Evolutionary conservation across 2,329 filamentous ascomycete genomes (phyloP), one percentile per base, ranked within the genome.

Genomic region (Penicillium sp.): DNA sequence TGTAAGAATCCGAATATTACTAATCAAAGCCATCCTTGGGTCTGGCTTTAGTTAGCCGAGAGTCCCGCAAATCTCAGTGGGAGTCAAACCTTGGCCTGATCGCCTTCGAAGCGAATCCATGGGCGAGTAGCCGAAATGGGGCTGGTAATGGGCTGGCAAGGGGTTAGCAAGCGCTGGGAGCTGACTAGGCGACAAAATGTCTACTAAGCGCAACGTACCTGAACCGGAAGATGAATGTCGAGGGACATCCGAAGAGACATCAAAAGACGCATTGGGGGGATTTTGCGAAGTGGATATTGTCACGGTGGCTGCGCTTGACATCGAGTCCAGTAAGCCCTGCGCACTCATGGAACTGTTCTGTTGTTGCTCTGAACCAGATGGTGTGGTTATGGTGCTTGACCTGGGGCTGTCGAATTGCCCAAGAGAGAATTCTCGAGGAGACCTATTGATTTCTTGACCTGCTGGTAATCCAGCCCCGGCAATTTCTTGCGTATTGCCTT

Each of bases 1-100:
- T 15, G 88, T 88, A 56, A 83, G 81, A 17, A 93, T 77, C 40
- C 82, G 84, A 25, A 93, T 77, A 52, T 84, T 86, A 5, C 83
- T 84, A 50, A 93, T 83, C 43, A 93, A 80, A 27, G 89, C 87
- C 72, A 89, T 82, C 37, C 80, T 73, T 45, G 80, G 65, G 62
- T 78, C 83, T 86, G 60, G n/a, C 7, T 31, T 4, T 38, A 31
- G 29, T 63, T 47, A 58, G 58, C 42, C 15, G 17, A 27, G 31
- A 40, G 6, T 35, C 19, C 19, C 10, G 5, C 25, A 33, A 38
- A 6, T 31, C 15, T 7, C n/a, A 50, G 17, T 47, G 40, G 31
- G 40, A 25, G 33, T n/a, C 47, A 27, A 53, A 83, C 82, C 77
- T 76, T 83, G 81, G 45, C 75, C 75, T 65, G 75, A 69, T 61